Base-by-base conservation (phyloP, 2,329 filamentous ascomycete genomes). In the Immersiporthe knoxdaviesiana region DNA sequence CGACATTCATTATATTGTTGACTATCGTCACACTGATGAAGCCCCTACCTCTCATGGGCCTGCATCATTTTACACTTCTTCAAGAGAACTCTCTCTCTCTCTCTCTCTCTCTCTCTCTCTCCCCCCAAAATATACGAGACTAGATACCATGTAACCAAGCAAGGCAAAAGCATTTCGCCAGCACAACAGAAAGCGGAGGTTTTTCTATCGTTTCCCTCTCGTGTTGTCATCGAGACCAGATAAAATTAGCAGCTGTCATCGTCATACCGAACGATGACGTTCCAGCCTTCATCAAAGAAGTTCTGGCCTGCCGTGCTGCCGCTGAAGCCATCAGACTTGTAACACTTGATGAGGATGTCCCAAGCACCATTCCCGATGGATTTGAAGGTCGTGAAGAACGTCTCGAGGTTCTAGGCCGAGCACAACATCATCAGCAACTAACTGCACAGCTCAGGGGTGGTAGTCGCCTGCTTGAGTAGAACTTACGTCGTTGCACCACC, bases 401-500 rank as follows among this genome's bases (percentile, higher is more conserved):
- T 59, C 56, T 59, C 32, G 32, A 35, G 56, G 10, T 59, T 59
- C 56, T 59, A 37, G 4, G 30, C 16, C 7, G 18, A 37, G 18
- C 16, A 11, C 5, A 4, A 37, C 8, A 2, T 59, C 2, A 59
- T 18, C 56, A 59, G 18, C 32, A 24, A 32, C 18, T 21, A 14
- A 35, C 35, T 10, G n/a, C n/a, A 32, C 21, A 58, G 32, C 6
- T 32, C 16, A 11, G 30, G 16, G 30, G 32, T 5, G 16, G 8
- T 35, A 35, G 41, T 21, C 41, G 6, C 30, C 24, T 16, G 12
- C 24, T 56, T 8, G 2, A 24, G 5, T n/a, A 27, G 14, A 8
- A 41, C 50, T 56, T 54, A 65, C 50, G 7, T 65, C 63, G 27
- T 65, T 65, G 47, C 63, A 65, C 63, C 63, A 65, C 63, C 67